Evolutionary conservation across 495 filamentous ascomycete species (phyloP), one percentile per base, ranked within the genome.

Genomic region (Podospora conica): DNA sequence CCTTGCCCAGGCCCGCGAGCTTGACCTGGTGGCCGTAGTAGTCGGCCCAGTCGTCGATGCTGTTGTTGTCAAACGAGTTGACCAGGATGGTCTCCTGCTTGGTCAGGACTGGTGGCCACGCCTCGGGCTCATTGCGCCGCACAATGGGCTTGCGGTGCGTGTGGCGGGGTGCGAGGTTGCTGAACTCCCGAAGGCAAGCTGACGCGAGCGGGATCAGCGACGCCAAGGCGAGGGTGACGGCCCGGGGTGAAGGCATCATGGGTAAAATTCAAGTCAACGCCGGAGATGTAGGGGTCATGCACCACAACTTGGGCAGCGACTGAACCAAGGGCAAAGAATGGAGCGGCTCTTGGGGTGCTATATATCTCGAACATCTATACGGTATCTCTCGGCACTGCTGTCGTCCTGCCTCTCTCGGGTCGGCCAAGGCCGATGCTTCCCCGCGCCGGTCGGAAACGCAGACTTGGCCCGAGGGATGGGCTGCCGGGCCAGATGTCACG

Each of bases 1-100:
- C 65, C 58, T 65, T 61, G 25, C 79, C 79, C 23, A 66, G 68
- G 10, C 78, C 78, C 4, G 78, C 78, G 7, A 81, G 63, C 66
- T 65, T 68, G 29, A 64, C 55, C n/a, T 68, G 61, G 28, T 64
- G 56, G 55, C 66, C 66, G 61, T 68, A 68, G 53, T 68, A 68
- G 25, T 68, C 18, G 3, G 66, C 66, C 66, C 66, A 68, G 48
- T 64, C 56, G 22, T 68, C 66, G 57, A 68, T 64, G 57, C 55
- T 60, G 61, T 64, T 68, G 27, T 23, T 28, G 27, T 68, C 66
- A 40, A 68, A 68, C 56, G 66, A 68, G 57, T 68, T 68, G 61
- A 48, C 53, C 2, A 68, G 54, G 28, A 63, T 59, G 21, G 66
- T 61, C 40, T 68, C 66, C 3, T 56, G 55, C 15, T 68, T 23